phyloP scores from a whole-genome alignment of 495 filamentous ascomycete genomes.

The Xylaria nigripes region DNA sequence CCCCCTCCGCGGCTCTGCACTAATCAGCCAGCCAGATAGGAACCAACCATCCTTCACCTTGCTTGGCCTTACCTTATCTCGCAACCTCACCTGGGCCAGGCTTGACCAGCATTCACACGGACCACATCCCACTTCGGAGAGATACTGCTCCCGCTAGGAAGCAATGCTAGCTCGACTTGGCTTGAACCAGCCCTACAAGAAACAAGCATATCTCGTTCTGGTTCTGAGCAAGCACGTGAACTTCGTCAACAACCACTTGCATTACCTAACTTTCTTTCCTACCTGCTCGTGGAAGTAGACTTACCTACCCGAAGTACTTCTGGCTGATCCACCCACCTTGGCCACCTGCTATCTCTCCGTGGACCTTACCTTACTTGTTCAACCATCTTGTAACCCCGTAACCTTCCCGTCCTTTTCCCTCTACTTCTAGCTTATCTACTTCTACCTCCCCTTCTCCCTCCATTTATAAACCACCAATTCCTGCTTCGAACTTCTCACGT shows the following conservation, averaged over 20 bases:
- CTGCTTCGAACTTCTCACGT: too few relatives aligned
- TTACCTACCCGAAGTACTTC: too few relatives aligned
- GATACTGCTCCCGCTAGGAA: too few relatives aligned
- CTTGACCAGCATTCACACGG: not conserved
- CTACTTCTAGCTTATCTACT: too few relatives aligned
- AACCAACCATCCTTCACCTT: not conserved
- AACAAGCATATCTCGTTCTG: too few relatives aligned
- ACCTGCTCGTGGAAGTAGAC: too few relatives aligned
- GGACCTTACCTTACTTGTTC: not conserved
- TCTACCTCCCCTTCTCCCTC: too few relatives aligned
- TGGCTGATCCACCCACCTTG: too few relatives aligned
- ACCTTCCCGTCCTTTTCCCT: not conserved
- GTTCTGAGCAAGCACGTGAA: not conserved
- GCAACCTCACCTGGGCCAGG: not conserved
- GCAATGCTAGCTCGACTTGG: not conserved
- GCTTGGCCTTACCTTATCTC: not conserved
- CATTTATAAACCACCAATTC: too few relatives aligned
- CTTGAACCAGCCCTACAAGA: not conserved
- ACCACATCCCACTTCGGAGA: too few relatives aligned
- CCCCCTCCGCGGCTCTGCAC: not conserved
- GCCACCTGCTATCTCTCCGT: too few relatives aligned
- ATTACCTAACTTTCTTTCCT: too few relatives aligned
- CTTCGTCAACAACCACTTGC: not conserved
- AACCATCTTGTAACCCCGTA: not conserved
- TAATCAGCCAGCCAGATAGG: not conserved